Conservation (phyloP, 306 rosid species). For the Ammopiptanthus mongolicus region DNA sequence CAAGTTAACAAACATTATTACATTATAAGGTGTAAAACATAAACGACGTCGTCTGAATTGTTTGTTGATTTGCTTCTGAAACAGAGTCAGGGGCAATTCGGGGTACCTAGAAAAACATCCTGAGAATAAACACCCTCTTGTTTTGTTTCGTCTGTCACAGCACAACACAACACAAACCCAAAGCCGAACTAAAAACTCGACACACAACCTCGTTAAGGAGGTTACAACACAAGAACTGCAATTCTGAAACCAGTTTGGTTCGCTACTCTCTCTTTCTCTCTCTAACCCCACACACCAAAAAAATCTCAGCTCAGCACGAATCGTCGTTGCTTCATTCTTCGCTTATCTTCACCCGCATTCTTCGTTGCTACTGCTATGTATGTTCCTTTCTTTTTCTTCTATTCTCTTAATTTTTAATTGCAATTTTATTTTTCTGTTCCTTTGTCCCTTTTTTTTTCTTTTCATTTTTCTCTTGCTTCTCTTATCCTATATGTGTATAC, state of each 20-base stretch:
- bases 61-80: background rate
- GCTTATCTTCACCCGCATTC: constrained; percentile 30
- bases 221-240: background rate
- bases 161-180: background rate
- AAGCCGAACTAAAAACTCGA: background rate
- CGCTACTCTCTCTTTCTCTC: background rate
- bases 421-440: background rate
- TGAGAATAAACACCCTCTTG: background rate
- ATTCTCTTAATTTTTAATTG: background rate
- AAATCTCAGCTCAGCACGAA: background rate
- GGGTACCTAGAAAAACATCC: background rate
- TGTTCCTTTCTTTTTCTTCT: background rate
- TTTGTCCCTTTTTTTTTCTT: background rate
- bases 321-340: background rate
- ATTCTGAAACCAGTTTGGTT: background rate
- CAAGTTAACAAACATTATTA: no score
- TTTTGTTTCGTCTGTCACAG: background rate
- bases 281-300: background rate
- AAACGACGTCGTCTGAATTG: background rate
- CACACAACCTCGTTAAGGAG: background rate
- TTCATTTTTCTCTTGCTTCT: background rate
- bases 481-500: background rate
- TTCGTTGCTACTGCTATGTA: constrained; percentile 5
- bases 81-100: background rate
- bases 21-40: no score